A percentile compares a stretch with the other conserved stretches of the same genome.
phyloP scores from a whole-genome alignment of 805 yeast species.

The Hanseniaspora singularis region DNA sequence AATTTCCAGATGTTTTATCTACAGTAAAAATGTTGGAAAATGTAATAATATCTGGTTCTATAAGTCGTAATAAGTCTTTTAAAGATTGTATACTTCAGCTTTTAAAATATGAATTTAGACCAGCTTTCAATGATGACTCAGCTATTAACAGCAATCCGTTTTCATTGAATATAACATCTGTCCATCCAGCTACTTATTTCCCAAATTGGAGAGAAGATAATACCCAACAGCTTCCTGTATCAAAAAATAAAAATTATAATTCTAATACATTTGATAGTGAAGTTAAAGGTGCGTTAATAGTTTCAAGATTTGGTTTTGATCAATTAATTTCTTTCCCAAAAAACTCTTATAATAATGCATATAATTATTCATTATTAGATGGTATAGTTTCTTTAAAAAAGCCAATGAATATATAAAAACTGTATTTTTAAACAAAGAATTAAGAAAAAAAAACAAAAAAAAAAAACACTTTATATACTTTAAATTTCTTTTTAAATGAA shows the following conservation, averaged over 20 bases:
- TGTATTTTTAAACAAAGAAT: too few species aligned
- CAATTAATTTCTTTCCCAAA: constrained; percentile 7
- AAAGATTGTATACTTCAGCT: constrained; percentile 4
- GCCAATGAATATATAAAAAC: neutral
- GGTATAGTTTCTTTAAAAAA: constrained; percentile 1
- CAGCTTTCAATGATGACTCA: neutral
- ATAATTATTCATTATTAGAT: constrained; percentile 1
- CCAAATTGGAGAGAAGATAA: constrained; percentile 13
- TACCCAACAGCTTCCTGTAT: constrained; percentile 4
- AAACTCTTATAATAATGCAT: neutral
- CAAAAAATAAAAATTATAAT: neutral
- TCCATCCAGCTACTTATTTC: constrained; percentile 7
- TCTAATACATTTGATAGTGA: constrained; percentile 14
- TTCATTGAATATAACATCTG: neutral
- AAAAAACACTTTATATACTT: too few species aligned
- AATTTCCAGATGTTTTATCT: neutral
- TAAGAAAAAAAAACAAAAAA: too few species aligned
- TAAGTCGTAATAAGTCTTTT: constrained; percentile 7
- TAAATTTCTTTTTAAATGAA: too few species aligned
- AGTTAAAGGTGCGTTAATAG: constrained; percentile 13
- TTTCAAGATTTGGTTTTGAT: constrained; percentile 10
- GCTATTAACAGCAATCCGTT: constrained; percentile 3
- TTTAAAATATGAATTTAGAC: constrained; percentile 1
- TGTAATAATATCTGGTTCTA: constrained; percentile 4
- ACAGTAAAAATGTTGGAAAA: constrained; percentile 11